Conservation (phyloP, 2,329 filamentous ascomycete species). For the Penicillium sp. region DNA sequence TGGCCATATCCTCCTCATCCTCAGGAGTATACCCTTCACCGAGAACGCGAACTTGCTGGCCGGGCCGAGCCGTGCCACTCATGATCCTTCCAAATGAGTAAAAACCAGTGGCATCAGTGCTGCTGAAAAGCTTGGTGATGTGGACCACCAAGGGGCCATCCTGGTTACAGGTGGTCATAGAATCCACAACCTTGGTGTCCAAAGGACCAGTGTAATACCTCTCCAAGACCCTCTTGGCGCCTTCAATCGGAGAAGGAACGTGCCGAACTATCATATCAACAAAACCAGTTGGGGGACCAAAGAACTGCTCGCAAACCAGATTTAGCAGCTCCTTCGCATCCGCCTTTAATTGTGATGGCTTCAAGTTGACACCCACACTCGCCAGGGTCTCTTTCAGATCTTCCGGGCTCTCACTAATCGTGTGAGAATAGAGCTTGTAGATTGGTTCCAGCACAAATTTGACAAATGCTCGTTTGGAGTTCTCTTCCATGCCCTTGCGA, state of each 20-base stretch:
- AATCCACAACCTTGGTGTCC: constrained; percentile 73
- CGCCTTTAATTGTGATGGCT: constrained; percentile 86
- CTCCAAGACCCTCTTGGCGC: constrained; percentile 72
- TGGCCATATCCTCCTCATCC: constrained; percentile 95
- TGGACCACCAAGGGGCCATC: constrained; percentile 91
- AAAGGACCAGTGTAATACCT: constrained; percentile 88
- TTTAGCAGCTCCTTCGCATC: constrained; percentile 88
- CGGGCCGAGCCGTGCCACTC: constrained; percentile 82
- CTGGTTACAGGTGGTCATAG: constrained; percentile 80
- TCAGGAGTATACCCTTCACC: constrained; percentile 95
- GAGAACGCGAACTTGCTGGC: constrained; percentile 81
- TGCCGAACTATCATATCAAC: constrained; percentile 94
- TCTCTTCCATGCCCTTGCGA: constrained; percentile 77
- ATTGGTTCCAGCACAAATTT: constrained; percentile 94
- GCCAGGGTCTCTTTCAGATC: constrained; percentile 77
- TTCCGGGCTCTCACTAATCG: constrained; percentile 83
- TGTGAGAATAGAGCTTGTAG: constrained; percentile 96
- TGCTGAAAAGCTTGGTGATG: constrained; percentile 89
- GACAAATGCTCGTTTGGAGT: constrained; percentile 81
- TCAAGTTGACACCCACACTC: constrained; percentile 77
- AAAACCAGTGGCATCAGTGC: constrained; percentile 85
- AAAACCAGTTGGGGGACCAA: constrained; percentile 82
- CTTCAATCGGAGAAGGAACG: constrained; percentile 79
- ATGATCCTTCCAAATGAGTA: constrained; percentile 86
- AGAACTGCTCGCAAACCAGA: constrained; percentile 91